phyloP scores from a whole-genome alignment of 129 eudicot species.

The Arctium lappa region DNA sequence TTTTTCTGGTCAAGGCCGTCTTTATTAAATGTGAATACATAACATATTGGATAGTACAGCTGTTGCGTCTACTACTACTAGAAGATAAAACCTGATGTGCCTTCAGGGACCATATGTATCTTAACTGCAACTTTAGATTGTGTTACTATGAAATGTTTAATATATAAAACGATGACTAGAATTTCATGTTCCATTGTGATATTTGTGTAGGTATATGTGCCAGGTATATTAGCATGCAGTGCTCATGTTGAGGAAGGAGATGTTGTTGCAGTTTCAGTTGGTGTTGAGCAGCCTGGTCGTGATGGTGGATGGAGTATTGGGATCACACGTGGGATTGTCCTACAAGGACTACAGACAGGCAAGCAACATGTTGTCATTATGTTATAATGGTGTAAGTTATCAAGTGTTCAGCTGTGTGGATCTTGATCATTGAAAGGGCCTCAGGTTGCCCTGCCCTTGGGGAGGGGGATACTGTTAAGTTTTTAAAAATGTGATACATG shows the following conservation, averaged over 20 bases:
- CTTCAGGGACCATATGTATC: background rate
- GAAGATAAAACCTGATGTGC: background rate
- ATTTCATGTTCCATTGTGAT: conserved; percentile 12
- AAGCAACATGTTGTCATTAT: conserved; percentile 15
- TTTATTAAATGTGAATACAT: background rate
- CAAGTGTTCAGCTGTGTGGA: background rate
- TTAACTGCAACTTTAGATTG: background rate
- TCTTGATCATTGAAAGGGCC: background rate
- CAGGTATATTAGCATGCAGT: conserved; percentile 97
- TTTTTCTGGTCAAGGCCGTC: background rate
- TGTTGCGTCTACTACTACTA: background rate
- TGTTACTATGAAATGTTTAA: background rate
- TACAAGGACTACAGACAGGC: conserved; percentile 80
- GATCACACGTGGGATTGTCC: conserved; percentile 88
- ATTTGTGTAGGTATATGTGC: conserved; percentile 70
- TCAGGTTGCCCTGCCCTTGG: background rate
- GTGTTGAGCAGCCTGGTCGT: conserved; percentile 64
- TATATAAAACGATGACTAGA: background rate
- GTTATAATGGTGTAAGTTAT: background rate
- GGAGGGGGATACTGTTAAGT: background rate
- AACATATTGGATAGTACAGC: background rate
- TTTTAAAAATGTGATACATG: background rate
- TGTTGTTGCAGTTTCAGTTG: conserved; percentile 89
- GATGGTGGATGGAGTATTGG: conserved; percentile 82
- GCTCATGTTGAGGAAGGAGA: conserved; percentile 98